Evolutionary conservation across 1,284 basidiomycete species (phyloP).

Genomic region (Stygiomarasmius scandens): DNA sequence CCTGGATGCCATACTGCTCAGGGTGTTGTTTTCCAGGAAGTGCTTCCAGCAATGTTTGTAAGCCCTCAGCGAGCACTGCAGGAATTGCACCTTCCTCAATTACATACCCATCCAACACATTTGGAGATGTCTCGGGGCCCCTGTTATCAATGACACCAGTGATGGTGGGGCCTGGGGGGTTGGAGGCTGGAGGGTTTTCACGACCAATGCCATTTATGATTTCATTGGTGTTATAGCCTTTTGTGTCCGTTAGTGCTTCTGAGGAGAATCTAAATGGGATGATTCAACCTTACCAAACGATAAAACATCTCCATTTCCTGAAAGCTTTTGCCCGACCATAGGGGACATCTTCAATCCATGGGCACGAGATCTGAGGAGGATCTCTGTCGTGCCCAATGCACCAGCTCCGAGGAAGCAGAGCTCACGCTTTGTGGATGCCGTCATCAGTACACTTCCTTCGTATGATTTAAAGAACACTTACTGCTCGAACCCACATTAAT

Average conservation of each 20-base stretch:
- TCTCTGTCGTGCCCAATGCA: slow-evolving; percentile 20
- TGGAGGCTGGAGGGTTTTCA: slow-evolving; percentile 11
- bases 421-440: slow-evolving; percentile 1
- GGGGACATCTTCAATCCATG: slow-evolving; percentile 16
- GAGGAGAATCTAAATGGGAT: neutral
- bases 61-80: slow-evolving; percentile 14
- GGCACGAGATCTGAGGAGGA: slow-evolving; percentile 17
- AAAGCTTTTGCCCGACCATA: slow-evolving; percentile 17
- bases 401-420: slow-evolving; percentile 18
- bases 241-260: neutral
- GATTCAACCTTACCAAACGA: slow-evolving; percentile 15
- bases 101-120: slow-evolving; percentile 20
- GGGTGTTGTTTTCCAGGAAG: slow-evolving; percentile 14
- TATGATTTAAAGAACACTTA: neutral
- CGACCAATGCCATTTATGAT: slow-evolving; percentile 19
- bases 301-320: slow-evolving; percentile 21
- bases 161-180: slow-evolving; percentile 19
- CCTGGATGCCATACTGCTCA: slow-evolving; percentile 1
- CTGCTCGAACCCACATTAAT: slow-evolving; percentile 21
- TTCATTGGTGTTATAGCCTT: slow-evolving; percentile 21
- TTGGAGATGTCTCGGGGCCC: slow-evolving; percentile 10
- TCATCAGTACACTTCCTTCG: neutral
- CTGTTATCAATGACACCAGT: slow-evolving; percentile 21
- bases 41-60: slow-evolving; percentile 19
- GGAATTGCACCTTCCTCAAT: slow-evolving; percentile 22